Evolutionary conservation across 1,284 basidiomycete genomes (phyloP), one percentile per base, ranked within the genome.

Genomic region (Coniferiporia sulphurascens): DNA sequence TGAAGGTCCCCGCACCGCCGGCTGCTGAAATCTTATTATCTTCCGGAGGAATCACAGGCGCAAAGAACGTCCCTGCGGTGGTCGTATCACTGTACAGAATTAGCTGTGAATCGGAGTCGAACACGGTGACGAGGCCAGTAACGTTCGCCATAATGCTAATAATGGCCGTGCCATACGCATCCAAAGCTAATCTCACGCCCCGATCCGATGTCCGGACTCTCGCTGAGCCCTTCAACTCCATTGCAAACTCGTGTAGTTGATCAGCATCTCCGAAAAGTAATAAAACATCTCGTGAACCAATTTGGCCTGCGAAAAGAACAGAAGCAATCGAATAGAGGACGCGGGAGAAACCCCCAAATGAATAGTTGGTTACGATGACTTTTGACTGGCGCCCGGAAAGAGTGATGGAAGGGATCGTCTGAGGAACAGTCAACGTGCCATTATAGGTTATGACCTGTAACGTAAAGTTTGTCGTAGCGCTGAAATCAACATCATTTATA

Each of bases 301-400:
- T 89, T 13, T 68, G 74, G 9, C 87, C 85, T 0, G 89, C 83
- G 65, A 82, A 91, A 67, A 84, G 71, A 35, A 91, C 73, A 55
- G 81, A 77, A 21, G 61, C 59, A n/a, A 60, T 64, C 17, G 66
- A 67, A 48, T 57, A 61, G 5, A 65, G 32, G 9, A 61, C 51
- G 49, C 52, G 59, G n/a, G 64, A 60, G 22, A 62, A 57, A 9
- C 15, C 38, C 13, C 66, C 62, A 53, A 66, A 66, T 21, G 48
- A 57, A 35, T 65, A 64, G 60, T 69, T 66, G 2, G 66, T 67
- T n/a, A 65, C 63, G 22, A 68, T 72, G 22, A 88, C 71, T 69
- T 87, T 89, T 48, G 84, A 87, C 69, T 89, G 78, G 5, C 87
- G 80, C 6, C 87, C 87, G 35, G 71, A 71, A 15, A 91, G 77